phyloP scores from a whole-genome alignment of 1,284 basidiomycete genomes.

The Mycena sp. region DNA sequence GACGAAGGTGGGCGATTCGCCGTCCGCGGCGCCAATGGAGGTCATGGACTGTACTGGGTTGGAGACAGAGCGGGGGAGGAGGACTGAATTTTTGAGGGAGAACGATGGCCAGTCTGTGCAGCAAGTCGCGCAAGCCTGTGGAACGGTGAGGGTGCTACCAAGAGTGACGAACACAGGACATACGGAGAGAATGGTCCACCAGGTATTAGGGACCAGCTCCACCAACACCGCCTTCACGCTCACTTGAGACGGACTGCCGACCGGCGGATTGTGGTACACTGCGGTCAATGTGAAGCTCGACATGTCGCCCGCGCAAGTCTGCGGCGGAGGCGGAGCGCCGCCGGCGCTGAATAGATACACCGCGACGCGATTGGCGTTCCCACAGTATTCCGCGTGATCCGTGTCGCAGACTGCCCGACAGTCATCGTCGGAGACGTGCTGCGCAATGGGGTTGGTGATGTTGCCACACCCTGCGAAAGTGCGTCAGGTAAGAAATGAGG shows the following conservation, averaged over 20 bases:
- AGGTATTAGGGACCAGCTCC: slow-evolving; percentile 48
- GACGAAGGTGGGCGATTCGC: slow-evolving; percentile 51
- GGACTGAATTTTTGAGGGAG: slow-evolving; percentile 47
- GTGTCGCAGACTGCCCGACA: slow-evolving; percentile 49
- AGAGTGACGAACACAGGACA: slow-evolving; percentile 23
- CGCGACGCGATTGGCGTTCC: slow-evolving; percentile 48
- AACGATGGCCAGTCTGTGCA: slow-evolving; percentile 52
- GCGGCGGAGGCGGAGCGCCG: slow-evolving; percentile 33
- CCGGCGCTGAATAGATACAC: slow-evolving; percentile 43
- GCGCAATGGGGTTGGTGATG: slow-evolving; percentile 40
- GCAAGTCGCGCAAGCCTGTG: slow-evolving; percentile 49
- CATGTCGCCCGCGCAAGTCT: slow-evolving; percentile 39
- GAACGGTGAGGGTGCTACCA: too few species aligned
- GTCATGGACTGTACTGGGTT: slow-evolving; percentile 49
- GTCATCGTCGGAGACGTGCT: slow-evolving; percentile 48
- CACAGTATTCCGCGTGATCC: slow-evolving; percentile 48
- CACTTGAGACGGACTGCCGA: slow-evolving; percentile 37
- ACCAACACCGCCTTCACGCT: slow-evolving; percentile 46
- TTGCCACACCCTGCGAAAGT: slow-evolving; percentile 48
- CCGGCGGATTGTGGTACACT: slow-evolving; percentile 43
- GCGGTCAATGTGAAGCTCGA: slow-evolving; percentile 49
- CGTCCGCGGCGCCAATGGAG: slow-evolving; percentile 46
- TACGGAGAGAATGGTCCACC: slow-evolving; percentile 51
- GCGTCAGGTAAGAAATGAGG: neutral
- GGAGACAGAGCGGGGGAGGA: slow-evolving; percentile 47